Conservation (phyloP, 257 asterid species). For the Lithospermum erythrorhizon region DNA sequence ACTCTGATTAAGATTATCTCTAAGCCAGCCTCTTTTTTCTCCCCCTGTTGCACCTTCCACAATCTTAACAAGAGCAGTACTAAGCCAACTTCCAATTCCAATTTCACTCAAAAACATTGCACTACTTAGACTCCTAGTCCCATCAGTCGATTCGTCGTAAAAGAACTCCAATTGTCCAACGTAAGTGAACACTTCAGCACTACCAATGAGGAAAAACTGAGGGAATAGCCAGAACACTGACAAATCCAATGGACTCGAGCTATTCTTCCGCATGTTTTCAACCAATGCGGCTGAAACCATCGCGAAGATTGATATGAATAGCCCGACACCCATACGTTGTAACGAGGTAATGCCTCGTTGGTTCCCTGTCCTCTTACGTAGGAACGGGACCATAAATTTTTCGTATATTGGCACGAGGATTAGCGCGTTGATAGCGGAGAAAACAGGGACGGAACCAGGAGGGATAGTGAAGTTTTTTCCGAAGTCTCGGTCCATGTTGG, state of each 20-base stretch:
- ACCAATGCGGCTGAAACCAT: conserved; percentile 53
- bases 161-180: conserved; percentile 77
- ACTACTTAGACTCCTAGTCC: conserved; percentile 70
- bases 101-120: conserved; percentile 70
- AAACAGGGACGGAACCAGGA: conserved; percentile 52
- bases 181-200: conserved; percentile 64
- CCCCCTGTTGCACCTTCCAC: conserved; percentile 38
- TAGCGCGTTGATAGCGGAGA: conserved; percentile 49
- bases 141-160: conserved; percentile 67
- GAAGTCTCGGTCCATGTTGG: conserved; percentile 36
- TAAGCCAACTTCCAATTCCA: conserved; percentile 79
- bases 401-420: conserved; percentile 62
- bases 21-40: conserved; percentile 44
- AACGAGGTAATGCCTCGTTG: conserved; percentile 54
- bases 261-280: conserved; percentile 35
- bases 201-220: conserved; percentile 50
- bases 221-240: conserved; percentile 69
- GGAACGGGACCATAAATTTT: conserved; percentile 33
- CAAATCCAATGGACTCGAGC: conserved; percentile 6
- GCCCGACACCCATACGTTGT: conserved; percentile 63
- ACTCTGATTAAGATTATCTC: conserved; percentile 38
- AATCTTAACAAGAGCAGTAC: conserved; percentile 51
- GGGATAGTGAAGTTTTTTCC: conserved; percentile 36
- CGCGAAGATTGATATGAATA: conserved; percentile 58
- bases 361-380: conserved; percentile 49